Conservation (phyloP, 805 yeast species). For the Metschnikowia henanensis region DNA sequence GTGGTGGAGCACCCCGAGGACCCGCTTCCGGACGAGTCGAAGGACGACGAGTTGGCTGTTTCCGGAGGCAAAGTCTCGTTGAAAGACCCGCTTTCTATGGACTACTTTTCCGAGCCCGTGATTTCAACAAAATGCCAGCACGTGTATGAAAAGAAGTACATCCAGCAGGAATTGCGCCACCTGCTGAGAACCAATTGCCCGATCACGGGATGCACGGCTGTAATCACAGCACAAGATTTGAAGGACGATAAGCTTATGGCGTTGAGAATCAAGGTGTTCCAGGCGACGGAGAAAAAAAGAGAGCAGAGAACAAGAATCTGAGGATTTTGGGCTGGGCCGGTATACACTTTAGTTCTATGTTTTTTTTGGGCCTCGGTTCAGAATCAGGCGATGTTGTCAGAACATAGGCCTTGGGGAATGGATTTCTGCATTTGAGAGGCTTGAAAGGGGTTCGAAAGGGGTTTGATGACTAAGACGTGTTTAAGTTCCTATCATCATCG, state of each 20-base stretch:
- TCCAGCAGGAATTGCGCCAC: slow-evolving; percentile 31
- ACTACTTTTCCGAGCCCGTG: slow-evolving; percentile 53
- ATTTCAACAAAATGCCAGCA: slow-evolving; percentile 60
- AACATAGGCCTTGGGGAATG: too few relatives aligned
- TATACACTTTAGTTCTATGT: background rate
- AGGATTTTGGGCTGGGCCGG: background rate
- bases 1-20: slow-evolving; percentile 59
- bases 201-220: slow-evolving; percentile 50
- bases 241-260: slow-evolving; percentile 54
- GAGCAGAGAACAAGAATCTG: slow-evolving; percentile 13
- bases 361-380: too few relatives aligned
- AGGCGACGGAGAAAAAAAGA: slow-evolving; percentile 19
- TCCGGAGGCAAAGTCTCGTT: slow-evolving; percentile 72
- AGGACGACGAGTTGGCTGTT: slow-evolving; percentile 61
- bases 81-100: slow-evolving; percentile 64
- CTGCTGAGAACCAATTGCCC: slow-evolving; percentile 49
- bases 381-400: too few relatives aligned
- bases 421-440: too few relatives aligned
- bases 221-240: slow-evolving; percentile 35
- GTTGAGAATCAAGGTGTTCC: slow-evolving; percentile 47
- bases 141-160: slow-evolving; percentile 53
- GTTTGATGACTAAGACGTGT: too few relatives aligned
- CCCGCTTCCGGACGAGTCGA: slow-evolving; percentile 54
- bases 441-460: too few relatives aligned
- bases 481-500: too few relatives aligned